Conservation (phyloP, 495 filamentous ascomycete species). For the Thozetella sp. region DNA sequence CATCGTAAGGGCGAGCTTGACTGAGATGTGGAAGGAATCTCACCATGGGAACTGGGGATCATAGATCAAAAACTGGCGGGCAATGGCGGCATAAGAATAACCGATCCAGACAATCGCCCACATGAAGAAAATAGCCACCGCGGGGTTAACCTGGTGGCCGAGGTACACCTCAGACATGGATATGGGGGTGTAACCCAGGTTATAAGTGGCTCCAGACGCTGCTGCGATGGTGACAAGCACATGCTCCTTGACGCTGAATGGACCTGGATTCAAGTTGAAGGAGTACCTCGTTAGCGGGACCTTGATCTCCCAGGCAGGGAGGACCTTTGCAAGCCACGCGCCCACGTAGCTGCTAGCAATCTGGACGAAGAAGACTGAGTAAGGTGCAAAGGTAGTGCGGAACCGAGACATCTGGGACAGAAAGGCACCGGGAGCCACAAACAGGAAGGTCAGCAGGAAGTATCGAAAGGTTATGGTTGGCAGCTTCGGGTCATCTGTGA, state of each 20-base stretch:
- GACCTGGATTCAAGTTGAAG: slow-evolving; percentile 56
- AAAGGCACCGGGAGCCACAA: slow-evolving; percentile 55
- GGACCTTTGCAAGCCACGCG: slow-evolving; percentile 48
- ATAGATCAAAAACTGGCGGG: slow-evolving; percentile 54
- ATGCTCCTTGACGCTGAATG: slow-evolving; percentile 61
- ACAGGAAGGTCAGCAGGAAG: slow-evolving; percentile 52
- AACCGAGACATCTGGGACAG: slow-evolving; percentile 55
- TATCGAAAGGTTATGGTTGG: slow-evolving; percentile 59
- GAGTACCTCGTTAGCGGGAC: slow-evolving; percentile 28
- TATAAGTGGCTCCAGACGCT: slow-evolving; percentile 44
- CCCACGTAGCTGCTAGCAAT: slow-evolving; percentile 58
- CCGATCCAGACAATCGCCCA: slow-evolving; percentile 56
- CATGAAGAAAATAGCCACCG: slow-evolving; percentile 59
- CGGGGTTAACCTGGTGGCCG: slow-evolving; percentile 45
- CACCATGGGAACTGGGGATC: slow-evolving; percentile 52
- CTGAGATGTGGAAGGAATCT: neutral
- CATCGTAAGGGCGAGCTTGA: neutral
- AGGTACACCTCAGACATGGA: slow-evolving; percentile 57
- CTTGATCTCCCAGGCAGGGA: slow-evolving; percentile 46
- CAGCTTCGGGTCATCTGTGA: slow-evolving; percentile 51
- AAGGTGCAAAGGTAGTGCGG: slow-evolving; percentile 55
- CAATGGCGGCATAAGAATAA: slow-evolving; percentile 56
- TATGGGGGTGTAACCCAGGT: slow-evolving; percentile 46
- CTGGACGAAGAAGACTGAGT: slow-evolving; percentile 61
- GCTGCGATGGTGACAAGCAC: slow-evolving; percentile 57